Percentiles rank a stretch among this genome's conserved stretches.
Conservation (phyloP, 371 early-diverging fungal genomes). For the Mucor irregularis region DNA sequence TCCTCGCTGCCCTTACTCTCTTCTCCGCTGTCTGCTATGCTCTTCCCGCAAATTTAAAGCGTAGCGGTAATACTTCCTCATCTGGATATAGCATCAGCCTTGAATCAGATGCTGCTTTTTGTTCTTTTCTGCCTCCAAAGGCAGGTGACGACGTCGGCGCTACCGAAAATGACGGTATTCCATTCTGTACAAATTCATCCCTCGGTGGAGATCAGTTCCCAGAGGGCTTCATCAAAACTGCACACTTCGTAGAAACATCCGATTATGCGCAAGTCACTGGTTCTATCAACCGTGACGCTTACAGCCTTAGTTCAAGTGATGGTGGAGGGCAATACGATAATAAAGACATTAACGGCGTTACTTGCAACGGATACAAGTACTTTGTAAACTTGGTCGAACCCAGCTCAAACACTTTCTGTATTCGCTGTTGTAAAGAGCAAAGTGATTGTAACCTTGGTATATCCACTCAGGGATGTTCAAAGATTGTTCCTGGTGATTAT, state of each 20-base stretch:
- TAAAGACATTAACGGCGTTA: constrained; percentile 15
- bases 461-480: constrained; percentile 20
- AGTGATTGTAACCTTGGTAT: constrained; percentile 15
- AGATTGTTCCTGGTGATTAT: constrained; percentile 22
- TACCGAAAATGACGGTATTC: constrained; percentile 36
- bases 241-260: constrained; percentile 20
- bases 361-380: constrained; percentile 42
- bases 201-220: constrained; percentile 35
- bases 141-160: constrained; percentile 34
- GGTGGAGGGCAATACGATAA: constrained; percentile 51
- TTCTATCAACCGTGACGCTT: constrained; percentile 21
- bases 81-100: constrained; percentile 16
- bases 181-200: constrained; percentile 31
- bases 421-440: constrained; percentile 26
- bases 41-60: neutral
- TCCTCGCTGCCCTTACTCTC: too few relatives aligned
- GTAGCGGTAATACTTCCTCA: too few relatives aligned
- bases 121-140: constrained; percentile 42
- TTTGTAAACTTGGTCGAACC: constrained; percentile 48
- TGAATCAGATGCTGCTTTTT: constrained; percentile 25
- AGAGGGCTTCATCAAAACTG: constrained; percentile 28
- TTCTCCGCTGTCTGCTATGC: neutral
- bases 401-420: constrained; percentile 34
- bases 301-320: constrained; percentile 20
- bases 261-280: constrained; percentile 46